Percentiles rank a stretch among this genome's conserved stretches.
Evolutionary conservation across 805 yeast genomes (phyloP).

Genomic region (Sugiyamaella boreocaroliniensis): DNA sequence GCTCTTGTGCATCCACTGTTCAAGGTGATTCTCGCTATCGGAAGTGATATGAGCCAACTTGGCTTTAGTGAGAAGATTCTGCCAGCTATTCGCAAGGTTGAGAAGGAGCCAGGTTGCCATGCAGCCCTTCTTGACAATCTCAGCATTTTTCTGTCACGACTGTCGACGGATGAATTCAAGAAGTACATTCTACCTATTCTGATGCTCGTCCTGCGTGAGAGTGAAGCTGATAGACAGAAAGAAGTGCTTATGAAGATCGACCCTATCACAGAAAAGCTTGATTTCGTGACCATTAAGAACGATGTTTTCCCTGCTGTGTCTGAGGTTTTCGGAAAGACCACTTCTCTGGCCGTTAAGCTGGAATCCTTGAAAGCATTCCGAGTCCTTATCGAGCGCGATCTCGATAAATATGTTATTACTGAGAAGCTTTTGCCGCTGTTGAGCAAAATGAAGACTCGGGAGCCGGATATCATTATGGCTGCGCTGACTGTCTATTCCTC

Average conservation of each 20-base stretch:
- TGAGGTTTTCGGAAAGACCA: conserved; percentile 73
- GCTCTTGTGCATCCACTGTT: conserved; percentile 42
- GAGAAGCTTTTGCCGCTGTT: conserved; percentile 81
- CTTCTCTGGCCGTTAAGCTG: conserved; percentile 70
- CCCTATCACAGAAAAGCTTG: conserved; percentile 42
- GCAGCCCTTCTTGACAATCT: conserved; percentile 44
- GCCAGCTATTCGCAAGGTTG: conserved; percentile 37
- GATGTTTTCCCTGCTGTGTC: conserved; percentile 68
- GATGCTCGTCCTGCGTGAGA: conserved; percentile 30
- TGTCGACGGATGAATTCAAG: conserved; percentile 48
- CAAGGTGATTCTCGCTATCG: conserved; percentile 54
- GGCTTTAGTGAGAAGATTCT: conserved; percentile 68
- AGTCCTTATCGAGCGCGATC: conserved; percentile 39
- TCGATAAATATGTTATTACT: conserved; percentile 63
- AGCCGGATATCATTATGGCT: conserved; percentile 52
- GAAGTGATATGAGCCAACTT: conserved; percentile 61
- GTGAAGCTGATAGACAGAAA: conserved; percentile 44
- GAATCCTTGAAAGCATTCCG: conserved; percentile 57
- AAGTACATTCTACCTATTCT: conserved; percentile 42
- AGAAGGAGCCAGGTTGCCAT: conserved; percentile 37
- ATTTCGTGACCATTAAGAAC: conserved; percentile 65
- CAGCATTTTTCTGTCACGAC: conserved; percentile 40
- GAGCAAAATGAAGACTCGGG: conserved; percentile 68
- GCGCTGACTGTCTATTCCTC: conserved; percentile 40
- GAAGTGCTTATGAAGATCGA: conserved; percentile 41